These are phyloP conservation scores for Diplosphaera chodatii DNA, from an alignment of 139 green algal genomes.

Conservation along the genomic window DNA sequence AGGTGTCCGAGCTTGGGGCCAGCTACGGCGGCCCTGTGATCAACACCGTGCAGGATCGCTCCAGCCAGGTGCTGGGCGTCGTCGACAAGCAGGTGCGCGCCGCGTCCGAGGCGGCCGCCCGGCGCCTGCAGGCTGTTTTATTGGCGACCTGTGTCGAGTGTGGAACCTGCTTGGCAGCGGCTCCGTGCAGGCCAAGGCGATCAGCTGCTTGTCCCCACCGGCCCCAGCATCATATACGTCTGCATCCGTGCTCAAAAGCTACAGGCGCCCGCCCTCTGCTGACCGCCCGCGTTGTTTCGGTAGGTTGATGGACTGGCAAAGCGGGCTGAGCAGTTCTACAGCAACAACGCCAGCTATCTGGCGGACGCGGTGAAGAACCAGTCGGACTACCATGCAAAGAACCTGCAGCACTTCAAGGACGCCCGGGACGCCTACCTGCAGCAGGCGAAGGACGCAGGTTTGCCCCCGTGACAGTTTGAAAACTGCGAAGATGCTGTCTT, in stretches of 20 bases:
- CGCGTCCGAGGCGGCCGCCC: background rate
- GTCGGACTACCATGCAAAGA: conserved; percentile 27
- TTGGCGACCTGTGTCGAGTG: background rate
- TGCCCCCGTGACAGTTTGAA: background rate
- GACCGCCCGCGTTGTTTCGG: too few species aligned
- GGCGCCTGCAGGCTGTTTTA: background rate
- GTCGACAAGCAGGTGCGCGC: conserved; percentile 12
- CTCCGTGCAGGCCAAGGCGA: background rate
- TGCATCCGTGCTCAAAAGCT: too few species aligned
- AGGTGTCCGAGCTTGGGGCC: background rate
- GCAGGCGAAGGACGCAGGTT: conserved; percentile 27
- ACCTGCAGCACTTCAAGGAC: conserved; percentile 32
- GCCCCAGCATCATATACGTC: too few species aligned
- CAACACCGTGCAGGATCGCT: conserved; percentile 6
- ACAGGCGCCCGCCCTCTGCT: too few species aligned
- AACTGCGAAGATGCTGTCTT: background rate
- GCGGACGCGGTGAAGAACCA: conserved; percentile 21
- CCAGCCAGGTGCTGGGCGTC: conserved; percentile 4
- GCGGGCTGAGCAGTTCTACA: conserved; percentile 17
- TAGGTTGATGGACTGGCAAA: conserved; percentile 29
- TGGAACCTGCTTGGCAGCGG: background rate
- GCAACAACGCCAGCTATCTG: conserved; percentile 20
- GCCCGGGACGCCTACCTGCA: conserved; percentile 39
- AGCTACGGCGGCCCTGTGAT: conserved; percentile 6
- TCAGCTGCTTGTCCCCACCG: too few species aligned